Evolutionary conservation across 2,329 filamentous ascomycete species (phyloP), one percentile per base, ranked within the genome.

Genomic region (Penicillium sp.): DNA sequence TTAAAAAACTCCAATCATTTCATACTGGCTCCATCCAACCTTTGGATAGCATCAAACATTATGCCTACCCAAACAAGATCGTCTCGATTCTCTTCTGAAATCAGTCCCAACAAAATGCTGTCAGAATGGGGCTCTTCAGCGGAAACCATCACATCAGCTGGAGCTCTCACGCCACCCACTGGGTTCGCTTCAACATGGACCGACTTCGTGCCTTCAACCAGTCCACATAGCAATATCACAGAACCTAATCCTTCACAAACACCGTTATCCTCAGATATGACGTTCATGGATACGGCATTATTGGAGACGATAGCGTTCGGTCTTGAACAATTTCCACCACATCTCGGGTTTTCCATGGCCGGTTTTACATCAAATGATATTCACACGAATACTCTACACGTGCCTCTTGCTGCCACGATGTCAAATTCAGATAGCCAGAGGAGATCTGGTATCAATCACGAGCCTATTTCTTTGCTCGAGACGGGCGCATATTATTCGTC

Each of bases 221-320:
- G 4, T 45, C 22, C 40, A 16, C 26, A 54, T 26, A 42, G 22
- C 25, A 40, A 35, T 33, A 16, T 30, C 14, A 22, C 16, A 25
- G 26, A 14, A 33, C 13, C 30, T 7, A 19, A 55, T 37, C 16
- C 48, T 35, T 22, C 37, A 43, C 28, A 42, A 55, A 33, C 38
- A 45, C 10, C 52, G 8, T 16, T 55, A 35, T 37, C 53, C 11
- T 25, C 43, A 2, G 28, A 46, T 26, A 46, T 37, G 6, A 5
- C 19, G 19, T 25, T 25, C 1, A 55, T 55, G 53, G 53, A 55
- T 26, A 11, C 53, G 7, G 33, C 14, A n/a, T 35, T 33, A n/a
- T 25, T 55, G 33, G 53, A 55, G 25, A 55, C 30, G 6, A 37
- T 56, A 25, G 53, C 53, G 28, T 56, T 56, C 53, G 48, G 53